Base-by-base conservation (phyloP, 2,329 filamentous ascomycete genomes). In the Aaosphaeria arxii region DNA sequence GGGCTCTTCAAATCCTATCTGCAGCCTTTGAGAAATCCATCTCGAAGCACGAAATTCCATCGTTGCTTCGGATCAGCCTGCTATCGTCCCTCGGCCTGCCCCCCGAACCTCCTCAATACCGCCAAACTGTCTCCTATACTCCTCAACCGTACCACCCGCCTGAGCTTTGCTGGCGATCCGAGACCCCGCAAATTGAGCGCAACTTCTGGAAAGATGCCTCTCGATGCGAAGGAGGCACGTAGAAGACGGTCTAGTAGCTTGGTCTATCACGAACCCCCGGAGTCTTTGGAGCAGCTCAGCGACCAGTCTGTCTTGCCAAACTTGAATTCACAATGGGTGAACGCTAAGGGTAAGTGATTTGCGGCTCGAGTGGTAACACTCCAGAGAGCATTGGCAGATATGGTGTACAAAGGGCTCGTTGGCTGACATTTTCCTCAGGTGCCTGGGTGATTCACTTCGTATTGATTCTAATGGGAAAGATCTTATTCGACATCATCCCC, bases 381-480 rank as follows among this genome's bases (percentile, higher is more conserved):
- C 17, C 17, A 24, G 17, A 24, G 17, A 24, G 17, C 17, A 24
- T 24, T 24, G 17, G 17, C 17, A 24, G 17, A 24, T 3, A 24
- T 24, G 17, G 17, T 24, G 17, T 24, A 24, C 17, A 24, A 24
- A 24, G 17, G 17, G 17, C 17, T 24, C 17, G 17, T 24, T 24
- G 17, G 17, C 17, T 24, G 17, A 24, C 17, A 24, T 24, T 11
- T 29, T 24, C n/a, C 13, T 9, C 31, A 97, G 92, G 94, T 73
- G 94, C 94, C 64, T 99, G 94, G 94, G 91, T 88, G 52, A 96
- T 99, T 70, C 94, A 99, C 74, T 83, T 96, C 60, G 89, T 99
- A 64, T 78, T 96, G 65, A 99, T 99, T 70, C 77, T 87, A 51
- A 84, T 85, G 65, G 84, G 96, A 69, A 99, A 99, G 77, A 92